Conservation (phyloP, 345 rosid genomes). For the Sonneratia caseolaris region DNA sequence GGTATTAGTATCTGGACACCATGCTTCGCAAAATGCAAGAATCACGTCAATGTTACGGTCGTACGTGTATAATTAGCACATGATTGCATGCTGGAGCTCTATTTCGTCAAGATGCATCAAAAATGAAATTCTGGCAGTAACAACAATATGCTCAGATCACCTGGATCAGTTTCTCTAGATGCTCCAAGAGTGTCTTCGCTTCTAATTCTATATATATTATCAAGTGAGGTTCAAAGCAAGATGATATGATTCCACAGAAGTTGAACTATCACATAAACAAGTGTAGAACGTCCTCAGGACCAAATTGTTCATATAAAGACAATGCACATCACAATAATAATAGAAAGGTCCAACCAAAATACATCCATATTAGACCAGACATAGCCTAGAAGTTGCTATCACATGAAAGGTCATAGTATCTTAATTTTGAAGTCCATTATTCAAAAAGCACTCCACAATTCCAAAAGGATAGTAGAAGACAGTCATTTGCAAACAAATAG, state of each 20-base stretch:
- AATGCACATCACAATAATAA: not conserved
- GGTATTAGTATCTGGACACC: too few relatives aligned
- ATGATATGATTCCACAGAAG: conserved; percentile 92
- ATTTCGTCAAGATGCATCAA: not conserved
- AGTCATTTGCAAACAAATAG: not conserved
- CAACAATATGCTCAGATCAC: conserved; percentile 25
- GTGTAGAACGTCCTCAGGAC: conserved; percentile 4
- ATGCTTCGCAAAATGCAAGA: too few relatives aligned
- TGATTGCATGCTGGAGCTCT: too few relatives aligned
- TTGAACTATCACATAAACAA: conserved; percentile 59
- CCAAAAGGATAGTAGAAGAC: too few relatives aligned
- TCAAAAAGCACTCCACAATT: not conserved
- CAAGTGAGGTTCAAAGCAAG: conserved; percentile 96
- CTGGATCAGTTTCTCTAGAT: conserved; percentile 90
- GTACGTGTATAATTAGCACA: too few relatives aligned
- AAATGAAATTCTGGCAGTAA: conserved; percentile 1
- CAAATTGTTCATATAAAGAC: not conserved
- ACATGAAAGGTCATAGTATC: not conserved
- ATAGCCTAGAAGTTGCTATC: not conserved
- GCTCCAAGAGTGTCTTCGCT: conserved; percentile 95
- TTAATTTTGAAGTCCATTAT: not conserved
- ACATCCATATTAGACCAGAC: not conserved
- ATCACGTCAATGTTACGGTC: too few relatives aligned
- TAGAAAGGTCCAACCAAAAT: not conserved
- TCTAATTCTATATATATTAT: conserved; percentile 78